Base-by-base conservation (phyloP, 306 rosid species). In the Lathyrus tuberosus region DNA sequence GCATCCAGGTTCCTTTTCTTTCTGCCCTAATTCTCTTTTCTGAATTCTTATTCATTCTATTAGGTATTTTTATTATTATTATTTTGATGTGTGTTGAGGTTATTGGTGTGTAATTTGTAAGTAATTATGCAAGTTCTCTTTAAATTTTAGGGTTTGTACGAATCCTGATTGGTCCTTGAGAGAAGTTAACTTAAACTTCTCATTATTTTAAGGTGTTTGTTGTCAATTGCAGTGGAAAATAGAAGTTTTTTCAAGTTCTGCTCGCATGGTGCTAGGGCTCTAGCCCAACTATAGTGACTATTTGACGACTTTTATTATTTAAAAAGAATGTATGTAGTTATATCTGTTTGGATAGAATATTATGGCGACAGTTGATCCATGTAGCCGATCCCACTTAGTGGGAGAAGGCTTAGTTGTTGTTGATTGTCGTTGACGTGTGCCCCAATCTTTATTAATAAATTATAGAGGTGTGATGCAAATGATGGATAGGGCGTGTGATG, bases 1-100 rank as follows among this genome's bases (percentile, higher is more conserved):
- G 97, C 31, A 94, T 94, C 78, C 98, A 94, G 98, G 97, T 93
- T 43, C 37, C 0, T 17, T 16, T 20, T 1, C 0, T 30, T 14
- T 14, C 10, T 20, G 10, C 22, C 41, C 14, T 20, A 6, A 37
- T 10, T 3, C 6, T 59, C 26, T 0, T 4, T 4, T n/a, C 3
- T 24, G 1, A 24, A 24, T 59, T 31, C 3, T 30, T 26, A 2
- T 13, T 31, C 2, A 6, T 58, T 30, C 2, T 3, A n/a, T 58
- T 58, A 3, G 28, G 1, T 15, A 52, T 6, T 47, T 14, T n/a
- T 15, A 47, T 47, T 8, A 15, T n/a, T 47, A 14, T 46, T 6
- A 13, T 43, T 46, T 47, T 47, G 52, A 47, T 47, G 52, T 47
- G 0, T 47, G 1, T 15, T n/a, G 53, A 35, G 22, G 8, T 46